Base-by-base conservation (phyloP, 768 basidiomycete species). In the Clavulina sp. region DNA sequence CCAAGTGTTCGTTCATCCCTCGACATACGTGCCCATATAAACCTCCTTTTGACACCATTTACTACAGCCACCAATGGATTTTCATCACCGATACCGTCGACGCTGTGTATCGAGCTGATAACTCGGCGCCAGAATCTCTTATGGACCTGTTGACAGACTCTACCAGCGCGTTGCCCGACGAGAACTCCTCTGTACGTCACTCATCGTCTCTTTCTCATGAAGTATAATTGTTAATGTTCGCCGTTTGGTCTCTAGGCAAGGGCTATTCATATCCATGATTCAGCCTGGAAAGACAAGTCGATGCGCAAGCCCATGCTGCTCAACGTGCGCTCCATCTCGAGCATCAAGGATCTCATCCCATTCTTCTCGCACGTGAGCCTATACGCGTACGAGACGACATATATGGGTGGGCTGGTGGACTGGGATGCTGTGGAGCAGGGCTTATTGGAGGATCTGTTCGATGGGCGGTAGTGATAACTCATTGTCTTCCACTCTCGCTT, bases 81-180 rank as follows among this genome's bases (percentile, higher is more conserved):
- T 99, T 97, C 64, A 78, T 96, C 40, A 95, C 91, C 2, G 93
- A 99, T 64, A 97, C 93, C 0, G 86, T 92, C 4, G 95, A 97
- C 59, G 91, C 93, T 0, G 75, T 91, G 31, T 91, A 88, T 65
- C 81, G 78, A 18, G 84, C 89, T 0, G 81, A 89, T 52, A 70
- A 79, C 41, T 88, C 82, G 75, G 69, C 70, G 52, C 85, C 92
- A 0, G 82, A 84, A 57, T 83, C 89, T 2, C 78, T 95, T 70
- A 75, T 96, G 65, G 95, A 99, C 61, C 82, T 82, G 51, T 70
- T 97, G 0, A 80, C 87, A 40, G 89, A 92, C 56, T 76, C 88
- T 34, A 73, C 84, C 13, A 74, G 75, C n/a, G 78, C 70, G 52
- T 69, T 86, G 38, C 83, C 84, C 0, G 64, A 48, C 3, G 48